phyloP scores from a whole-genome alignment of 2,329 filamentous ascomycete species.

The Tolypocladium cylindrosporum region DNA sequence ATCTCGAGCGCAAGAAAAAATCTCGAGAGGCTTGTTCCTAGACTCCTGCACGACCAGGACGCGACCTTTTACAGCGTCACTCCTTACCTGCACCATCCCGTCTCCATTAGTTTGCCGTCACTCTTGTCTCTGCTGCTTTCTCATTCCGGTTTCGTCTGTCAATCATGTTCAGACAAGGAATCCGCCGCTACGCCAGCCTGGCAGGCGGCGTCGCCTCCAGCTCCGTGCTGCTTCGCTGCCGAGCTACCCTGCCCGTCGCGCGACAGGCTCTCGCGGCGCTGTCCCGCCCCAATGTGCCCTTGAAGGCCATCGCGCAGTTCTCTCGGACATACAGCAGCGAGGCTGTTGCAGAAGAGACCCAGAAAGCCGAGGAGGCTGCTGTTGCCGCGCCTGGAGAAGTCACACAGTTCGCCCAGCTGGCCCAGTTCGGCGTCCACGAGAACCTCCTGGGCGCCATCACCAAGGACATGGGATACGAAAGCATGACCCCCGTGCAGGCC shows the following conservation, averaged over 20 bases:
- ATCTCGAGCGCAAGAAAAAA: slow-evolving; percentile 1
- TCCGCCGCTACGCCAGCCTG: slow-evolving; percentile 28
- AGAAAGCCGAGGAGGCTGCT: slow-evolving; percentile 2
- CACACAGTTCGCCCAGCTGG: slow-evolving; percentile 35
- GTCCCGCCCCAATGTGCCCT: slow-evolving; percentile 6
- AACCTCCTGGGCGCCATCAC: slow-evolving; percentile 61
- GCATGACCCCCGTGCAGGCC: slow-evolving; percentile 88
- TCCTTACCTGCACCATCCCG: background rate
- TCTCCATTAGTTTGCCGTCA: background rate
- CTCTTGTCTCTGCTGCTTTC: background rate
- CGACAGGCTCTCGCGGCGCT: slow-evolving; percentile 10
- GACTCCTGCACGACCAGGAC: background rate
- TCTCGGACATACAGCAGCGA: slow-evolving; percentile 30
- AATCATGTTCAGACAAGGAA: slow-evolving; percentile 25
- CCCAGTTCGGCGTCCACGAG: slow-evolving; percentile 43
- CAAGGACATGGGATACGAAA: slow-evolving; percentile 61
- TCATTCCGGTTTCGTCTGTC: background rate
- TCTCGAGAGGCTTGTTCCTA: background rate
- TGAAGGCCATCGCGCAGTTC: slow-evolving; percentile 13
- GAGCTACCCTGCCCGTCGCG: slow-evolving; percentile 13
- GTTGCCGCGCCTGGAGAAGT: slow-evolving; percentile 13
- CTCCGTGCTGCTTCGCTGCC: slow-evolving; percentile 18
- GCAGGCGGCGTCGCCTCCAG: slow-evolving; percentile 20
- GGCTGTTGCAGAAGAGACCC: slow-evolving; percentile 16
- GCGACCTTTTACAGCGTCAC: background rate